Conservation (phyloP, 1,139 yeast genomes). For the Nakaseomyces sp. region DNA sequence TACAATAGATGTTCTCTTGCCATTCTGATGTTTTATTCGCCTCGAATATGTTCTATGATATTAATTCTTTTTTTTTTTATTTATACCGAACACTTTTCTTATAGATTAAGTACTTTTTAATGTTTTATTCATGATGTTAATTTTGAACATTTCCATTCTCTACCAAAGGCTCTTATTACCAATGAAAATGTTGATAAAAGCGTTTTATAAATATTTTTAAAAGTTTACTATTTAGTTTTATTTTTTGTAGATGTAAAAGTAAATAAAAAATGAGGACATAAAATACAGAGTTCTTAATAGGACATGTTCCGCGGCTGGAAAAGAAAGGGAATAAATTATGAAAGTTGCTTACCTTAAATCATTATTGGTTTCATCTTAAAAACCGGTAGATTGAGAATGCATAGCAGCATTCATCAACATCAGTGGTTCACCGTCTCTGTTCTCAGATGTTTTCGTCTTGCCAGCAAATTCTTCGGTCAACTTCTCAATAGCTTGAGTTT, state of each 20-base stretch:
- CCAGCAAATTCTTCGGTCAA: conserved; percentile 58
- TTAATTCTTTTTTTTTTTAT: neutral
- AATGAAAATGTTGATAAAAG: too few species aligned
- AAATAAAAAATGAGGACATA: neutral
- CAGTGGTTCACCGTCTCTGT: conserved; percentile 40
- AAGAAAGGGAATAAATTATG: neutral
- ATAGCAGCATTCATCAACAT: conserved; percentile 53
- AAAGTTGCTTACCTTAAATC: neutral
- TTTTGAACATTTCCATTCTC: too few species aligned
- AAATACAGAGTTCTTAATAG: conserved; percentile 2
- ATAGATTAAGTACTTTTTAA: conserved; percentile 3
- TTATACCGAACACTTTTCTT: conserved; percentile 1
- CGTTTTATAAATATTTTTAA: neutral
- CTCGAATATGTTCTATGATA: neutral
- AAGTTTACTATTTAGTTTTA: neutral
- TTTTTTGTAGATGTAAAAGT: neutral
- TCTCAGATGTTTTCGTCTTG: conserved; percentile 41
- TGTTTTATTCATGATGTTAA: conserved; percentile 1
- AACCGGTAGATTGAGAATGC: conserved; percentile 22
- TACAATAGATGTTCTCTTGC: neutral
- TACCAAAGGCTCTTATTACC: too few species aligned
- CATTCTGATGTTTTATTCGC: neutral
- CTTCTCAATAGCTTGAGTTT: conserved; percentile 55
- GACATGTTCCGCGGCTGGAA: neutral
- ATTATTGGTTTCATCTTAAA: conserved; percentile 8